Evolutionary conservation across 2,329 filamentous ascomycete species (phyloP).

Genomic region (Zymoseptoria passerinii): DNA sequence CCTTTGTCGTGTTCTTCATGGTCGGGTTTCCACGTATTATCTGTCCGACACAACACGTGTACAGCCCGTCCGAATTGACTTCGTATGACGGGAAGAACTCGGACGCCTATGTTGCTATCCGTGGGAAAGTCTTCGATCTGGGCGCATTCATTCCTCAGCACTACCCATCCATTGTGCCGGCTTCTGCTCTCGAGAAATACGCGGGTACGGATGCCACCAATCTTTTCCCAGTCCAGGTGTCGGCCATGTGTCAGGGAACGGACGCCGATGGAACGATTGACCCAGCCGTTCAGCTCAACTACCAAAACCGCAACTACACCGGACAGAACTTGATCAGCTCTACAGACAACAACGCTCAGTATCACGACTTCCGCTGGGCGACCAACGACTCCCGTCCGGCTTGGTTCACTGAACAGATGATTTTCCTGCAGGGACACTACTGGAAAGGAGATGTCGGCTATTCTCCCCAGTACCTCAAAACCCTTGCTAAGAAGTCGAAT

Average conservation of each 20-base stretch:
- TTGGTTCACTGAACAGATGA: constrained; percentile 89
- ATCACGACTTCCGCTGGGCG: constrained; percentile 87
- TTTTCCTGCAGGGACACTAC: constrained; percentile 66
- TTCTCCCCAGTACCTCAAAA: constrained; percentile 66
- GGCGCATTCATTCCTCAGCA: constrained; percentile 64
- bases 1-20: constrained; percentile 76
- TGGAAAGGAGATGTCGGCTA: constrained; percentile 85
- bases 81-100: constrained; percentile 62
- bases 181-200: constrained; percentile 64
- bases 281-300: constrained; percentile 73
- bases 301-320: constrained; percentile 66
- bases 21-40: constrained; percentile 77
- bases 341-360: constrained; percentile 65
- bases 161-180: constrained; percentile 60
- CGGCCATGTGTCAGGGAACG: constrained; percentile 75
- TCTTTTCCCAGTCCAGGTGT: constrained; percentile 91
- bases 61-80: constrained; percentile 66
- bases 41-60: constrained; percentile 87
- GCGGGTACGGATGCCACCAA: constrained; percentile 78
- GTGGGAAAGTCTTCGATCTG: constrained; percentile 83
- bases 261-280: constrained; percentile 58
- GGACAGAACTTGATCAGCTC: constrained; percentile 56
- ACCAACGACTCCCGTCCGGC: constrained; percentile 75
- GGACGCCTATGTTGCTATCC: constrained; percentile 67
- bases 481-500: constrained; percentile 44